A percentile compares a stretch with the other conserved stretches of the same genome.
Conservation (phyloP, 306 rosid genomes). For the Cicer bijugum region DNA sequence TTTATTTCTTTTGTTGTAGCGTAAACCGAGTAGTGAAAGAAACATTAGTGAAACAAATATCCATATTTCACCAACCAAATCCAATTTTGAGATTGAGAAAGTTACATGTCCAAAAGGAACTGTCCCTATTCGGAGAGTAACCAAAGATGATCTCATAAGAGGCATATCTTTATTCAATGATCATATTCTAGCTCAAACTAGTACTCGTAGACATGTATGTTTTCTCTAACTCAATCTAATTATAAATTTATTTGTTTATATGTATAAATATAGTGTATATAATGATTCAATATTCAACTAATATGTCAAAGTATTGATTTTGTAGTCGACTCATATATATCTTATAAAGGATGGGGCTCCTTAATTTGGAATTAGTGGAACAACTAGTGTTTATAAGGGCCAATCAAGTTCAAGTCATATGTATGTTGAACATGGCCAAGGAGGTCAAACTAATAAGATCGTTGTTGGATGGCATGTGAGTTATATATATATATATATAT, state of each 20-base stretch:
- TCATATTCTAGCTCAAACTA: not conserved
- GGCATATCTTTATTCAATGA: not conserved
- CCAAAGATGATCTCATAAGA: conserved; percentile 13
- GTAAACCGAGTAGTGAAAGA: conserved; percentile 20
- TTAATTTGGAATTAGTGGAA: not conserved
- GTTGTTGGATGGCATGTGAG: conserved; percentile 15
- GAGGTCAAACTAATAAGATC: not conserved
- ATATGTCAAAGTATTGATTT: not conserved
- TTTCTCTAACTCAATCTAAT: rapidly evolving
- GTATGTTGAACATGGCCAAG: not conserved
- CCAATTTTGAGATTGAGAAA: not conserved
- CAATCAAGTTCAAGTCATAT: not conserved
- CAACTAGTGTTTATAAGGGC: not conserved
- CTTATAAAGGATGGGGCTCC: rapidly evolving
- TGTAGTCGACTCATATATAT: not conserved
- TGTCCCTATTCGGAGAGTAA: conserved; percentile 29
- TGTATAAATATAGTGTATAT: not conserved
- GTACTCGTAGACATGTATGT: not conserved
- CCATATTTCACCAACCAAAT: not conserved
- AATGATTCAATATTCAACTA: not conserved
- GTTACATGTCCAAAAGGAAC: not conserved
- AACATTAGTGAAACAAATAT: not conserved
- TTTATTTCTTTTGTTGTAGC: not conserved
- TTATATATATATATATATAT: not conserved
- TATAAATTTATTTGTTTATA: not conserved